Base-by-base conservation (phyloP, 345 rosid genomes). In the Crucihimalaya himalaica region DNA sequence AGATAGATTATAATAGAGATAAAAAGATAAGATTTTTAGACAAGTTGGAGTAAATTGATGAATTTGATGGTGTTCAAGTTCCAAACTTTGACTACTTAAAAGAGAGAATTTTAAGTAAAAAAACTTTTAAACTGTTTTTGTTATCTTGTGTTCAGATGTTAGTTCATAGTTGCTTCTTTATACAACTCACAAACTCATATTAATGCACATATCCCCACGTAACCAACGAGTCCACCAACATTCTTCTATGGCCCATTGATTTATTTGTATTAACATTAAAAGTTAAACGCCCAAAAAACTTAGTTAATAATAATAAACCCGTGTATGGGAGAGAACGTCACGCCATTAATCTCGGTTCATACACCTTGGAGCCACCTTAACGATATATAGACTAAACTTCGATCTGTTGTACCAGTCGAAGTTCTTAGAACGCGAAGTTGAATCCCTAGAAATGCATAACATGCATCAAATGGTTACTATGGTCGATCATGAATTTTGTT, bases 41-140 rank as follows among this genome's bases (percentile, higher is more conserved):
- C 79, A 76, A 75, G 37, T 69, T 62, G 76, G 66, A 39, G 72
- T 29, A 48, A 13, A 65, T 54, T 79, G 88, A 79, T 90, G 88
- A 87, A 83, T 75, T 74, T 72, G 73, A 61, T 61, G 88, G 87
- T 75, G 61, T 84, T 89, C 96, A 87, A 89, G 88, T 89, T 85
- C 88, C 96, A 81, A 84, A 82, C 82, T 68, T 70, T 70, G 72
- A 39, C 62, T 64, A 47, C 72, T 57, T 59, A 23, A 75, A 59
- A 75, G 56, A 51, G 73, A 68, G 54, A 74, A 18, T 18, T 45
- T 46, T 2, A 14, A 74, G 73, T 50, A 19, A 74, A 42, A 28
- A 58, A 35, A 14, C 48, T 15, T 57, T 19, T 21, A 58, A 29
- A 67, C 73, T 58, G 54, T 16, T 68, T 54, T 68, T 75, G 79